Evolutionary conservation across 495 filamentous ascomycete species (phyloP).

Genomic region (Thermothielavioides terrestris): DNA sequence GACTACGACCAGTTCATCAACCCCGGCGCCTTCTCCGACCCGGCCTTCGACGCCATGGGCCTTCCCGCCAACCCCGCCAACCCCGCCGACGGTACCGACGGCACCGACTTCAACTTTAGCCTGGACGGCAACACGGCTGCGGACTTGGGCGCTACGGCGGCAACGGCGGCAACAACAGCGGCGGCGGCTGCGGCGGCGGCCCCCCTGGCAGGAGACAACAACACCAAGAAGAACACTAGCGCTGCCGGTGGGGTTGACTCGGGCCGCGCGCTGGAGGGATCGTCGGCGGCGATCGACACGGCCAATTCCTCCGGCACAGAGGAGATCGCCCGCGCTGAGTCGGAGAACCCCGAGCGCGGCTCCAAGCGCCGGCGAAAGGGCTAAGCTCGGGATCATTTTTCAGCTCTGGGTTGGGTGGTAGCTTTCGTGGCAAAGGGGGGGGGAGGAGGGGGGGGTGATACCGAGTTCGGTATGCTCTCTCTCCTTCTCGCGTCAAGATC

Average conservation of each 20-base stretch:
- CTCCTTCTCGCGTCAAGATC: no score
- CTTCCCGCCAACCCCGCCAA: background rate
- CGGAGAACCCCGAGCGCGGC: constrained; percentile 33
- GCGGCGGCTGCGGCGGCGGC: background rate
- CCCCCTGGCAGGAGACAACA: background rate
- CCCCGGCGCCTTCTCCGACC: constrained; percentile 48
- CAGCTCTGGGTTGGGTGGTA: background rate
- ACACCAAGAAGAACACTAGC: background rate
- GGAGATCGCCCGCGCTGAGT: constrained; percentile 34
- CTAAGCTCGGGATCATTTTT: no score
- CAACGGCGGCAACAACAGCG: background rate
- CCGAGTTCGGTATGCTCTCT: no score
- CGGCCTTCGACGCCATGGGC: constrained; percentile 10
- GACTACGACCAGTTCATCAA: constrained; percentile 68
- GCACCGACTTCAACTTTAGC: constrained; percentile 34
- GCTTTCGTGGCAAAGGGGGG: background rate
- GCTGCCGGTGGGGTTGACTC: constrained; percentile 11
- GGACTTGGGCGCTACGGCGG: background rate
- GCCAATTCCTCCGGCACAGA: constrained; percentile 41
- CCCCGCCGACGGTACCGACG: constrained; percentile 8
- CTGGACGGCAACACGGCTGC: constrained; percentile 14
- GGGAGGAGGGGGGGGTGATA: no score
- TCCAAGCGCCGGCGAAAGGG: constrained; percentile 32
- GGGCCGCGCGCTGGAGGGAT: constrained; percentile 26
- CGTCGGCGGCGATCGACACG: constrained; percentile 26